phyloP scores from a whole-genome alignment of 108 stramenopile species.

The Skeletonema marinoi region DNA sequence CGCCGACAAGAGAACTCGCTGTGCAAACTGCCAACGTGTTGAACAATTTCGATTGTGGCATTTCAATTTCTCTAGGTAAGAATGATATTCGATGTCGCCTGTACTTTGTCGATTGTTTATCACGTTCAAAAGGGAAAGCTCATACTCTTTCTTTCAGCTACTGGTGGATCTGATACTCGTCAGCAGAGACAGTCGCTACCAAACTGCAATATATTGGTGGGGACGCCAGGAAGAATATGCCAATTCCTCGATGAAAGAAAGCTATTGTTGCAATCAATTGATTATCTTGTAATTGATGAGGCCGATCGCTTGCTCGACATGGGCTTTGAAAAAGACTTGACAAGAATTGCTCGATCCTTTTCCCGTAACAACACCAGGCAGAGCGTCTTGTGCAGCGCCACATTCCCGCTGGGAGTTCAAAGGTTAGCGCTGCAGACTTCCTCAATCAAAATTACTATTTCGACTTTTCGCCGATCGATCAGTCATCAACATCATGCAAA shows the following conservation, averaged over 20 bases:
- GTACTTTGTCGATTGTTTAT: neutral
- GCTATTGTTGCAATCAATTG: constrained; percentile 25
- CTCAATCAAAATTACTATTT: constrained; percentile 43
- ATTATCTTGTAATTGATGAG: constrained; percentile 93
- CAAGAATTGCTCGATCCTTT: constrained; percentile 50
- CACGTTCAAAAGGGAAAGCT: neutral
- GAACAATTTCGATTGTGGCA: neutral
- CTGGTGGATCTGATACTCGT: neutral
- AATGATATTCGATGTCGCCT: neutral
- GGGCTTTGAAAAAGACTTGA: constrained; percentile 85
- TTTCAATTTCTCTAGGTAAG: neutral
- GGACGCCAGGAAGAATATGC: constrained; percentile 39
- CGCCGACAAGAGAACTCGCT: constrained; percentile 49
- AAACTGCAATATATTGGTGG: constrained; percentile 31
- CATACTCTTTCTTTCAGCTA: neutral
- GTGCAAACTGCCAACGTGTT: constrained; percentile 8
- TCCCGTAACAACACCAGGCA: constrained; percentile 31
- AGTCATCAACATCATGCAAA: no score
- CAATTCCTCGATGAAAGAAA: constrained; percentile 29
- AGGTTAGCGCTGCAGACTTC: constrained; percentile 61
- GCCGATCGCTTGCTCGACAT: constrained; percentile 92
- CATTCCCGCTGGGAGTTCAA: constrained; percentile 69
- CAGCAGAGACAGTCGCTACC: constrained; percentile 2
- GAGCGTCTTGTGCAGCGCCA: constrained; percentile 78
- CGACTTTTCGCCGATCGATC: no score